Evolutionary conservation across 768 basidiomycete genomes (phyloP).

Genomic region (Coprinellus aureogranulatus): DNA sequence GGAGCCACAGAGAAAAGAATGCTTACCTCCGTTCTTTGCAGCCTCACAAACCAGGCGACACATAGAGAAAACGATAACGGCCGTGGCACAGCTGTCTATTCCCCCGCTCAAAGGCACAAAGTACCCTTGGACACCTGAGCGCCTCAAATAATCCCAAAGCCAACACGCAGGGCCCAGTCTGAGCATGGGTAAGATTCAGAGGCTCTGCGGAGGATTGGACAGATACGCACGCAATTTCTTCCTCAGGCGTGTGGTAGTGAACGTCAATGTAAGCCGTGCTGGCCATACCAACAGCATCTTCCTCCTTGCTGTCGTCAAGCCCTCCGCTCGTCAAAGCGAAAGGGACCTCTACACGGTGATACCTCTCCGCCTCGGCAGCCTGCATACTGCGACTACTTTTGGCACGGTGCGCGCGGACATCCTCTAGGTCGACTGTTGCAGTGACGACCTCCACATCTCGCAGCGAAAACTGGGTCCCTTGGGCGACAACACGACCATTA

Average conservation of each 20-base stretch:
- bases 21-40: constrained; percentile 62
- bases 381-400: constrained; percentile 87
- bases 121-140: constrained; percentile 91
- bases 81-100: constrained; percentile 96
- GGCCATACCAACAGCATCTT: constrained; percentile 41
- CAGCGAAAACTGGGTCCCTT: constrained; percentile 95
- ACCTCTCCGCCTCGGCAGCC: constrained; percentile 70
- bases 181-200: background rate
- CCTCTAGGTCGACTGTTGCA: constrained; percentile 95
- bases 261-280: constrained; percentile 44
- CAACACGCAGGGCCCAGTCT: constrained; percentile 98
- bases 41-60: constrained; percentile 87
- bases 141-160: constrained; percentile 99
- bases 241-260: constrained; percentile 83
- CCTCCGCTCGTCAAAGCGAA: constrained; percentile 78
- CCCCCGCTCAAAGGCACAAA: constrained; percentile 95
- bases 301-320: constrained; percentile 59
- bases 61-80: constrained; percentile 96
- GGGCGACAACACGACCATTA: constrained; percentile 89
- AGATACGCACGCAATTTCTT: constrained; percentile 96
- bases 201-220: no score
- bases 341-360: constrained; percentile 79
- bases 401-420: constrained; percentile 87
- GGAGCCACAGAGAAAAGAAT: background rate
- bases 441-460: constrained; percentile 95